These are phyloP conservation scores for Penicillium fimorum DNA, from an alignment of 495 filamentous ascomycete species.

Conservation along the genomic window DNA sequence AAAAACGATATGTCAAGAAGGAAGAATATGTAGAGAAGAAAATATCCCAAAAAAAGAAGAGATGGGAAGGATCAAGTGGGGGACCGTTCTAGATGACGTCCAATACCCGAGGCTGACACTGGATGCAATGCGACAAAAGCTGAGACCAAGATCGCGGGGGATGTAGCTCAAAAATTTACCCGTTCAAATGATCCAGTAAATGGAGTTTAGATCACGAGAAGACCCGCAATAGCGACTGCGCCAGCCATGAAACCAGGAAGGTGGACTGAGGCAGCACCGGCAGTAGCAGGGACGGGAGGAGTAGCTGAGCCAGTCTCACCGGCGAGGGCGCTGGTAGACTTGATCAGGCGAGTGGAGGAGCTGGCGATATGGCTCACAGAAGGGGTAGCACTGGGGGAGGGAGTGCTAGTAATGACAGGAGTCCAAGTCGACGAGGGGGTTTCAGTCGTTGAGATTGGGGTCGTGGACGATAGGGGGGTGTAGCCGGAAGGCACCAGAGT, in stretches of 20 bases:
- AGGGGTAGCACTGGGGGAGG: constrained; percentile 21
- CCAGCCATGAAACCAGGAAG: constrained; percentile 36
- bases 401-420: constrained; percentile 20
- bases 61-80: neutral
- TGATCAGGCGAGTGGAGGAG: constrained; percentile 24
- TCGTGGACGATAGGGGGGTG: constrained; percentile 25
- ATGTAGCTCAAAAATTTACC: constrained; percentile 3
- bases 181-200: neutral
- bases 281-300: constrained; percentile 31
- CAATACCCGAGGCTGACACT: constrained; percentile 1
- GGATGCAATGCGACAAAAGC: neutral
- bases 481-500: constrained; percentile 37
- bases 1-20: constrained; percentile 14
- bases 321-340: constrained; percentile 9
- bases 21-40: constrained; percentile 22
- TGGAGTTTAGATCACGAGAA: constrained; percentile 41
- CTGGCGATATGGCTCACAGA: constrained; percentile 12
- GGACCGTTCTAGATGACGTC: constrained; percentile 12
- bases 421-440: constrained; percentile 20
- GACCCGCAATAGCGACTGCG: constrained; percentile 43
- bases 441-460: constrained; percentile 23
- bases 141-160: constrained; percentile 10
- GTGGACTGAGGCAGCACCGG: constrained; percentile 32
- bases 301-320: constrained; percentile 10
- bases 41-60: constrained; percentile 9